Evolutionary conservation across 768 basidiomycete species (phyloP).

Genomic region (Lentinula sp.): DNA sequence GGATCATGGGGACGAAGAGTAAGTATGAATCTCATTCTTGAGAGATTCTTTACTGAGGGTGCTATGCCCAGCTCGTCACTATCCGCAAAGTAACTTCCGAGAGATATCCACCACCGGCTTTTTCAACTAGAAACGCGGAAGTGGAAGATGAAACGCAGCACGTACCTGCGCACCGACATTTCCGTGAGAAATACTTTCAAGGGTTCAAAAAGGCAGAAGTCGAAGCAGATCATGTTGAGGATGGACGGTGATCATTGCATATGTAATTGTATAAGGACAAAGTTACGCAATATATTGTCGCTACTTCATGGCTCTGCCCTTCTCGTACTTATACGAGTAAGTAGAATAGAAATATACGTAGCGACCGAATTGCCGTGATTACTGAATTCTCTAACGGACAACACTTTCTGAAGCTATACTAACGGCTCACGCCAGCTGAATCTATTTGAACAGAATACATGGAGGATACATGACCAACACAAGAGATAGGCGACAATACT

Average conservation of each 20-base stretch:
- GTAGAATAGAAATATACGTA: too few relatives aligned
- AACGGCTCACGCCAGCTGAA: too few relatives aligned
- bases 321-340: too few relatives aligned
- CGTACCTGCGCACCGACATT: slow-evolving; percentile 83
- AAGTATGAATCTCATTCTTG: slow-evolving; percentile 20
- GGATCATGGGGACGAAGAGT: slow-evolving; percentile 93
- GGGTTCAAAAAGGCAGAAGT: slow-evolving; percentile 52
- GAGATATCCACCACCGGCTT: slow-evolving; percentile 47
- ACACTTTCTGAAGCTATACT: too few relatives aligned
- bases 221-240: not conserved
- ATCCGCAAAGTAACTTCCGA: slow-evolving; percentile 61
- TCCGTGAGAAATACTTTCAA: slow-evolving; percentile 83
- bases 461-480: too few relatives aligned
- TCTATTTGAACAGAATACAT: too few relatives aligned
- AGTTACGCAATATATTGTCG: too few relatives aligned
- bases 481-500: not conserved
- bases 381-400: too few relatives aligned
- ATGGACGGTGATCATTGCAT: too few relatives aligned
- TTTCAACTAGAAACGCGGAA: slow-evolving; percentile 19
- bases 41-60: not conserved
- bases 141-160: slow-evolving; percentile 20
- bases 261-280: too few relatives aligned
- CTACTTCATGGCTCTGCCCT: too few relatives aligned
- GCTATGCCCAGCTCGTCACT: slow-evolving; percentile 68
- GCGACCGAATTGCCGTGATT: too few relatives aligned